These are phyloP conservation scores for Solanum hybrid DNA, from an alignment of 305 asterid species.

Conservation along the genomic window DNA sequence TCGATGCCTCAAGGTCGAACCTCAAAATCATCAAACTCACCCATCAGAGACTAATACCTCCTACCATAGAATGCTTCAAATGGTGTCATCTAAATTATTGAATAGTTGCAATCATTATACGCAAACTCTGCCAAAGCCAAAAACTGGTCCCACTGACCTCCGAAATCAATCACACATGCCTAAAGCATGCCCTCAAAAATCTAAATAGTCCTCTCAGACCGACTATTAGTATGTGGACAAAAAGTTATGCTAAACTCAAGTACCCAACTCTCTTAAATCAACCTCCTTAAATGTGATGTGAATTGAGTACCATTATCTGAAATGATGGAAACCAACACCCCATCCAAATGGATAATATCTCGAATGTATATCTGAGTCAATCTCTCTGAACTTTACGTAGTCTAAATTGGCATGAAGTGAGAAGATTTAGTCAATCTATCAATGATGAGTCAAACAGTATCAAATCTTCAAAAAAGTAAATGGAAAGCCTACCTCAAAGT, in stretches of 20 bases:
- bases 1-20: not conserved
- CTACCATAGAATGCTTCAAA: not conserved
- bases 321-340: not conserved
- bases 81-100: not conserved
- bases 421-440: not conserved
- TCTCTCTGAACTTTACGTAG: not conserved
- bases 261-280: not conserved
- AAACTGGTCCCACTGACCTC: not conserved
- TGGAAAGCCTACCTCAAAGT: not conserved
- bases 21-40: not conserved
- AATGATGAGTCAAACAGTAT: not conserved
- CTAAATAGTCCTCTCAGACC: not conserved
- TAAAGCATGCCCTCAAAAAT: not conserved
- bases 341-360: not conserved
- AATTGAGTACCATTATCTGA: not conserved
- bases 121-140: not conserved
- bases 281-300: not conserved
- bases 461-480: not conserved
- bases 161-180: not conserved
- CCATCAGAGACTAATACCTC: not conserved
- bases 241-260: not conserved
- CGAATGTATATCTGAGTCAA: not conserved
- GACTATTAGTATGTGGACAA: not conserved
- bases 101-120: not conserved
- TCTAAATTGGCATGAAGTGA: not conserved